A percentile compares a stretch with the other conserved stretches of the same genome.
Conservation (phyloP, 1,284 basidiomycete species). For the Kalmanozyma brasiliensis region DNA sequence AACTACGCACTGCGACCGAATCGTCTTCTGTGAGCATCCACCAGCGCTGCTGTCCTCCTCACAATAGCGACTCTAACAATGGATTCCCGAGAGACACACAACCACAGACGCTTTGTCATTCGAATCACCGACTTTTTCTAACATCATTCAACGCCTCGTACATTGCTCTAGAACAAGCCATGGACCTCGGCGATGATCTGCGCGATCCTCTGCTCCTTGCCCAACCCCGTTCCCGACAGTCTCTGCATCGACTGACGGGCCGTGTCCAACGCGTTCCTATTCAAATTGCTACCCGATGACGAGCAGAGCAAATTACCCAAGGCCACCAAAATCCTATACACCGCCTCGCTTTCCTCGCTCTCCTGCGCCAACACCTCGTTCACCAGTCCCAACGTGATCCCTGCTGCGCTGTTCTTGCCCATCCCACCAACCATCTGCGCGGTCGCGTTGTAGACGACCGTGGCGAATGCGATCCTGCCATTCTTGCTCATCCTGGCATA, state of each 20-base stretch:
- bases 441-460: conserved; percentile 77
- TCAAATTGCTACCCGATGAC: conserved; percentile 12
- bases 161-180: conserved; percentile 26
- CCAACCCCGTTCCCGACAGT: not conserved
- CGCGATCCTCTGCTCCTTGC: conserved; percentile 19
- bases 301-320: conserved; percentile 76
- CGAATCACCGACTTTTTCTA: not conserved
- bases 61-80: no score
- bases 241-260: conserved; percentile 11
- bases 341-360: conserved; percentile 80
- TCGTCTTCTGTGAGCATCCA: no score
- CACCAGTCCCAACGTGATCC: conserved; percentile 45
- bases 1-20: no score
- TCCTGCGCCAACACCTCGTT: conserved; percentile 68
- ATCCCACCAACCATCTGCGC: conserved; percentile 31
- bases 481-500: conserved; percentile 73
- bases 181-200: conserved; percentile 17
- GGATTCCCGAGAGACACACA: conserved; percentile 11
- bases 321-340: conserved; percentile 85
- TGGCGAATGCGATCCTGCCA: conserved; percentile 79
- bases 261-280: conserved; percentile 6
- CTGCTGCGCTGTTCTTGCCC: conserved; percentile 19
- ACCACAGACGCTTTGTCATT: not conserved
- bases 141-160: no score
- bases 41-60: no score